A percentile compares a stretch with the other conserved stretches of the same genome.
phyloP scores from a whole-genome alignment of 2,329 filamentous ascomycete genomes.

The Drechslerella dactyloides region DNA sequence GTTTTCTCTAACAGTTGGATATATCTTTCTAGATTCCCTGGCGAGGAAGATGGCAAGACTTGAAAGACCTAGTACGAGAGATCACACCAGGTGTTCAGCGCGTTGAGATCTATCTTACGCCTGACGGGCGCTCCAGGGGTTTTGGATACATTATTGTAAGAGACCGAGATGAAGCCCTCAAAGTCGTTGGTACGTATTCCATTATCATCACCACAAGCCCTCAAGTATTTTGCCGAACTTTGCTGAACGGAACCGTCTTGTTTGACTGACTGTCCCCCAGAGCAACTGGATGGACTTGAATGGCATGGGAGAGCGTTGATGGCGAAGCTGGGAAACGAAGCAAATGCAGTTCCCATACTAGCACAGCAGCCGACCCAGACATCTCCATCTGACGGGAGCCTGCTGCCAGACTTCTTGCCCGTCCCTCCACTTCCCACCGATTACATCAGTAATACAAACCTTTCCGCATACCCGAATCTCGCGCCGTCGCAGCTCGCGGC shows the following conservation, averaged over 20 bases:
- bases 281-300: conserved; percentile 50
- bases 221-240: conserved; percentile 11
- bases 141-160: conserved; percentile 53
- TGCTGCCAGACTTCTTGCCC: conserved; percentile 27
- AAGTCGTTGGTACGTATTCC: conserved; percentile 51
- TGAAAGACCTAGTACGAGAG: conserved; percentile 53
- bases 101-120: conserved; percentile 52
- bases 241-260: conserved; percentile 2
- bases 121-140: conserved; percentile 52
- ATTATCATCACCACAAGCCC: not conserved
- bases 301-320: conserved; percentile 52
- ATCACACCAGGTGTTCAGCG: conserved; percentile 52
- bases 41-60: conserved; percentile 53
- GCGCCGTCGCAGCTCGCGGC: conserved; percentile 44
- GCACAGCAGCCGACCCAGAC: conserved; percentile 33
- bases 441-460: conserved; percentile 39
- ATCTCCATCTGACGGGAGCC: conserved; percentile 23
- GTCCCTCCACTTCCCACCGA: conserved; percentile 37
- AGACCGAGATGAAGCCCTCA: conserved; percentile 51
- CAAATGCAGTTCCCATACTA: conserved; percentile 49
- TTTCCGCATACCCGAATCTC: conserved; percentile 39
- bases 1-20: not conserved
- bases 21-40: conserved; percentile 47
- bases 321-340: conserved; percentile 52
- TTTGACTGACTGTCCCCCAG: conserved; percentile 25